Evolutionary conservation across 2,329 filamentous ascomycete genomes (phyloP), one percentile per base, ranked within the genome.

Genomic region (Fusarium pseudonygamai): DNA sequence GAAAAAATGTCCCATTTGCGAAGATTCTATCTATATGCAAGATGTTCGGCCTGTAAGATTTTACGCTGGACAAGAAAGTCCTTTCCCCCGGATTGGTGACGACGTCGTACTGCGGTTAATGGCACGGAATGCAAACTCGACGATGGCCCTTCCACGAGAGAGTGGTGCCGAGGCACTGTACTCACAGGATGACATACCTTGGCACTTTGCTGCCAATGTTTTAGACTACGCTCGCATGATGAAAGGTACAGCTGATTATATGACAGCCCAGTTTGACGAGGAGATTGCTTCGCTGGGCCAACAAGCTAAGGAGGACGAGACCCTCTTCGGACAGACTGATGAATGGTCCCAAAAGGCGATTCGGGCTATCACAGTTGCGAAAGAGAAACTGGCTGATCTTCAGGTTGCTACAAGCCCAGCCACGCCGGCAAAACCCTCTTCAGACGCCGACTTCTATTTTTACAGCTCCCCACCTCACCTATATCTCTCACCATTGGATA

Each of bases 1-100:
- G 89, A 97, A 97, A 84, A 97, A 97, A 80, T 99, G 96, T 76
- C 96, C 96, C 0, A 95, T 99, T 39, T 99, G 96, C 81, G 96
- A 94, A 84, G 96, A 99, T 81, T 91, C 89, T 53, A 90, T 99
- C n/a, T 97, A 96, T 80, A 88, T 95, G n/a, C 92, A 93, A 14
- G 96, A 99, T 72, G 94, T 93, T 28, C 88, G 93, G 55, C 95
- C 96, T 3, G 95, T 98, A 28, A 90, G 95, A 55, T 98, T 96
- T 88, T 98, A 97, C 78, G 89, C 90, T 43, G 96, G 95, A 2
- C 95, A 98, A 82, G 95, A 98, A 82, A 92, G 91, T 47, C 89
- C 93, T 43, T 84, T 94, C 40, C 94, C 95, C 9, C 88, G 91
- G 39, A 92, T 96, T 78, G 96, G 96, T 15, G 93, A 93, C 52